A percentile compares a stretch with the other conserved stretches of the same genome.
phyloP scores from a whole-genome alignment of 1,139 yeast species.

The Debaryomyces udenii region DNA sequence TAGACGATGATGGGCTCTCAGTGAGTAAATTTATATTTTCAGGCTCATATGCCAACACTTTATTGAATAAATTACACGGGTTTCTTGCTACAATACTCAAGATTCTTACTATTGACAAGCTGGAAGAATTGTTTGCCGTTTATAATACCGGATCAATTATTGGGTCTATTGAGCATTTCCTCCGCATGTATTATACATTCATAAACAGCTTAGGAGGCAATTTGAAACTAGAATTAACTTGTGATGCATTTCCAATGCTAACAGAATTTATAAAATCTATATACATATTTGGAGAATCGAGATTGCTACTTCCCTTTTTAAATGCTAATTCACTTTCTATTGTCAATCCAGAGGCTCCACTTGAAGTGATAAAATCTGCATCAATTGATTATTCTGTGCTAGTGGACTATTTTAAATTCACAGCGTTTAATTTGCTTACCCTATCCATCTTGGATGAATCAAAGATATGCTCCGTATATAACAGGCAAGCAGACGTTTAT shows the following conservation, averaged over 20 bases:
- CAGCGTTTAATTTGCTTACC: slow-evolving; percentile 33
- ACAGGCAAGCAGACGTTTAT: slow-evolving; percentile 28
- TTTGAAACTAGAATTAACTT: slow-evolving; percentile 8
- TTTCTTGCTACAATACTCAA: slow-evolving; percentile 18
- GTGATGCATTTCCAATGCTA: slow-evolving; percentile 21
- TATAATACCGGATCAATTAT: slow-evolving; percentile 12
- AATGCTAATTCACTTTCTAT: slow-evolving; percentile 7
- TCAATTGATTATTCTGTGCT: slow-evolving; percentile 24
- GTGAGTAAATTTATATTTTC: slow-evolving; percentile 10
- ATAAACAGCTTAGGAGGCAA: slow-evolving; percentile 9
- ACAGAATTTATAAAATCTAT: slow-evolving; percentile 24
- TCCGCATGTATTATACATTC: slow-evolving; percentile 12
- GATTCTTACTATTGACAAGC: slow-evolving; percentile 21
- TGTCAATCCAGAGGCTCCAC: slow-evolving; percentile 26
- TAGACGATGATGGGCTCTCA: slow-evolving; percentile 4
- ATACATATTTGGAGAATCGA: slow-evolving; percentile 30
- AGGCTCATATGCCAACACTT: slow-evolving; percentile 9
- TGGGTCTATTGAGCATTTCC: slow-evolving; percentile 13
- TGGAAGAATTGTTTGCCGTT: slow-evolving; percentile 14
- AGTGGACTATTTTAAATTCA: slow-evolving; percentile 32
- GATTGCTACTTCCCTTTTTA: slow-evolving; percentile 22
- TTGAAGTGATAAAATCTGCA: slow-evolving; percentile 21
- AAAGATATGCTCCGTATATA: slow-evolving; percentile 14
- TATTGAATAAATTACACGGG: slow-evolving; percentile 11
- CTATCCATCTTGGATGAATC: slow-evolving; percentile 19